Conservation (phyloP, 169 alveolate species). For the Plasmodium vivax region DNA sequence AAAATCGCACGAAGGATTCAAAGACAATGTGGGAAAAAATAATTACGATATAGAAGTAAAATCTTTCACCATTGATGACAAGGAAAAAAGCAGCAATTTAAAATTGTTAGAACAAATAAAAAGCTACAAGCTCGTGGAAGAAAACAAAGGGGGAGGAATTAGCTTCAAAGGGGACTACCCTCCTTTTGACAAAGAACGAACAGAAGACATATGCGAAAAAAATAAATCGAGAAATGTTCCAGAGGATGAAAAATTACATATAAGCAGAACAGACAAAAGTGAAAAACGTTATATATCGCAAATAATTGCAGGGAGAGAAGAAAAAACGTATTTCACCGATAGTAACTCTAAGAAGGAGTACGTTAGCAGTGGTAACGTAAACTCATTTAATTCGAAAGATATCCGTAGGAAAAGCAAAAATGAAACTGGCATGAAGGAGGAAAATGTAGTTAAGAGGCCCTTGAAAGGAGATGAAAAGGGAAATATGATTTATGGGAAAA, state of each 20-base stretch:
- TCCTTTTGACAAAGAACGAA: not conserved
- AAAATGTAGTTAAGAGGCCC: not conserved
- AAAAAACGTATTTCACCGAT: slow-evolving; percentile 4
- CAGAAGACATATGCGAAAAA: slow-evolving; percentile 22
- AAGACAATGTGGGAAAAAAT: not conserved
- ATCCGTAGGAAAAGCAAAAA: slow-evolving; percentile 11
- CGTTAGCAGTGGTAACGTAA: not conserved
- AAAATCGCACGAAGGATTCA: slow-evolving; percentile 6
- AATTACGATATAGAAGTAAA: slow-evolving; percentile 46
- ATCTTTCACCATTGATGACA: slow-evolving; percentile 36
- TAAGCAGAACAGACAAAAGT: slow-evolving; percentile 6
- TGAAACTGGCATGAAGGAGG: not conserved
- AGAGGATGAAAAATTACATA: not conserved
- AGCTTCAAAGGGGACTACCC: not conserved
- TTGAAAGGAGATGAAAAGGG: slow-evolving; percentile 6
- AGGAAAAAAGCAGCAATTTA: slow-evolving; percentile 23
- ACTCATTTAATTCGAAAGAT: slow-evolving; percentile 9
- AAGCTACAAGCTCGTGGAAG: not conserved
- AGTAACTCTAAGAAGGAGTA: not conserved
- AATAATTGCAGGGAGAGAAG: slow-evolving; percentile 11
- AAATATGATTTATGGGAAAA: not conserved
- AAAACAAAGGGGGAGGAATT: slow-evolving; percentile 4
- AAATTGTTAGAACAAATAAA: slow-evolving; percentile 60
- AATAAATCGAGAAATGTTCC: not conserved
- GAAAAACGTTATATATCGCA: slow-evolving; percentile 7